phyloP scores from a whole-genome alignment of 441 rosid species.

The Corymbia citriodora region DNA sequence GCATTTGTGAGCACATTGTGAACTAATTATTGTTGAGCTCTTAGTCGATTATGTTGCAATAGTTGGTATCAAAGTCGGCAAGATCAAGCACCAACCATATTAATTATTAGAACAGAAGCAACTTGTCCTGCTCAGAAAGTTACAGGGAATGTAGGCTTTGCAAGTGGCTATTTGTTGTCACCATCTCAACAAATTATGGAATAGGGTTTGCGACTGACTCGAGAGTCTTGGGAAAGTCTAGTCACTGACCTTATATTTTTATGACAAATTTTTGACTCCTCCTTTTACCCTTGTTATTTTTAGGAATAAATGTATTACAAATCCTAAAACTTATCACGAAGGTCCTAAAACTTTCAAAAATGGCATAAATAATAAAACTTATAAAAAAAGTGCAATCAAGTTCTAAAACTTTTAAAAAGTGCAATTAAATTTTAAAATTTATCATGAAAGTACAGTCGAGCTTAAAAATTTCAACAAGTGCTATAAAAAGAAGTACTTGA shows the following conservation, averaged over 20 bases:
- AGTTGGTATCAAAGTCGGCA: fast-evolving
- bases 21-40: background rate
- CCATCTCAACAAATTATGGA: fast-evolving
- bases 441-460: too few relatives aligned
- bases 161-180: fast-evolving
- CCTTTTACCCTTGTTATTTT: background rate
- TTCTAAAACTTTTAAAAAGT: too few relatives aligned
- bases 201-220: fast-evolving
- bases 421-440: too few relatives aligned
- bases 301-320: too few relatives aligned
- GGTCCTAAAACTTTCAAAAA: too few relatives aligned
- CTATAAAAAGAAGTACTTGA: too few relatives aligned
- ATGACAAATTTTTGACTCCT: background rate
- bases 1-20: background rate
- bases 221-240: fast-evolving
- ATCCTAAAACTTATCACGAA: too few relatives aligned
- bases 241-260: fast-evolving
- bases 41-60: background rate
- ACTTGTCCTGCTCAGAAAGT: background rate
- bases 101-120: fast-evolving
- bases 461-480: too few relatives aligned
- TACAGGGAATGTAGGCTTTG: background rate
- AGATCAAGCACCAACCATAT: background rate
- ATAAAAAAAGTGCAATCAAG: too few relatives aligned
- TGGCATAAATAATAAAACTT: too few relatives aligned